These are phyloP conservation scores for Colletotrichum viniferum DNA, from an alignment of 2,329 filamentous ascomycete species.

Conservation along the genomic window DNA sequence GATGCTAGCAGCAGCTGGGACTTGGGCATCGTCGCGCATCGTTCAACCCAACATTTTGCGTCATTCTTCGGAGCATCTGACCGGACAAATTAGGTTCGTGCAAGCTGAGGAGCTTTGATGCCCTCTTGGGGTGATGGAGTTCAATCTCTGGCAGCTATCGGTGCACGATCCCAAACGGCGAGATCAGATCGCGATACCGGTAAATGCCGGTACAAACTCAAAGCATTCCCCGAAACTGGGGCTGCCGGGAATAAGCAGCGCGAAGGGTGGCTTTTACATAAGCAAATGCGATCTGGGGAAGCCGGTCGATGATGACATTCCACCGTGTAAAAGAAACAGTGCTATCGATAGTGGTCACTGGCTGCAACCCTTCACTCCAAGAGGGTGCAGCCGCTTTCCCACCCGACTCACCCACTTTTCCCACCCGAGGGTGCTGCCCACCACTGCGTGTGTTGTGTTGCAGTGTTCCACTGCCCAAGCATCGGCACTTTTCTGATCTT, in stretches of 20 bases:
- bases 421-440: background rate
- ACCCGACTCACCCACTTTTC: background rate
- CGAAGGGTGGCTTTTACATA: background rate
- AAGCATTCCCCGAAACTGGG: background rate
- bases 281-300: constrained; percentile 10
- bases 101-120: background rate
- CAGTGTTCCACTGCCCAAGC: background rate
- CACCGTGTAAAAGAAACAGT: background rate
- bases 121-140: background rate
- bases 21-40: background rate
- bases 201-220: background rate
- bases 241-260: background rate
- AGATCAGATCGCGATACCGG: background rate
- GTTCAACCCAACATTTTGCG: background rate
- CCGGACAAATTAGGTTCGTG: background rate
- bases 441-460: background rate
- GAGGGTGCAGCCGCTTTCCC: background rate
- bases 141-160: background rate
- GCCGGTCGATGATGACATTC: constrained; percentile 1
- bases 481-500: background rate
- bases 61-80: background rate
- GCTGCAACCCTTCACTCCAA: background rate
- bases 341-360: background rate
- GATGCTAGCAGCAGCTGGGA: background rate
- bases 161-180: background rate